Percentiles rank a stretch among this genome's conserved stretches.
Evolutionary conservation across 2,329 filamentous ascomycete genomes (phyloP).

Genomic region (Stagonosporopsis chrysanthemi): DNA sequence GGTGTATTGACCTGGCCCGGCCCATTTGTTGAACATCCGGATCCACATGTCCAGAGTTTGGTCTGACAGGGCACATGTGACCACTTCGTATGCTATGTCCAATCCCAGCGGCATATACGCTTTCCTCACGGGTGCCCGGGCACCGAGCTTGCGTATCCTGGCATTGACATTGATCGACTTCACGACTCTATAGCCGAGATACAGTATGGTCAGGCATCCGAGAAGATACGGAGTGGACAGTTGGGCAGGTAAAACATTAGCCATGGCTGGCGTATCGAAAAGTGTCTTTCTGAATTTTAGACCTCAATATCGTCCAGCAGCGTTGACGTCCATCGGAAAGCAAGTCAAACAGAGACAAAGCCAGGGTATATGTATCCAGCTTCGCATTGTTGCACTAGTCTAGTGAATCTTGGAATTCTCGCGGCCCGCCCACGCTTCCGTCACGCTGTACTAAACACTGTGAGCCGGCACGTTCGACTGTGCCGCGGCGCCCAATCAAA

Average conservation of each 20-base stretch:
- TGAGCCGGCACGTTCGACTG: background rate
- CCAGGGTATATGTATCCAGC: slow-evolving; percentile 14
- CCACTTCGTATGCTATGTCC: slow-evolving; percentile 67
- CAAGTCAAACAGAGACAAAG: background rate
- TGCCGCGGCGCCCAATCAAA: slow-evolving; percentile 8
- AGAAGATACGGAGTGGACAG: slow-evolving; percentile 35
- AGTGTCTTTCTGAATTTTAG: background rate
- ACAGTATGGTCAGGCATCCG: slow-evolving; percentile 29
- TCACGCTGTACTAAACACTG: background rate
- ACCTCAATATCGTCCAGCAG: background rate
- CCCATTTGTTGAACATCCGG: slow-evolving; percentile 55
- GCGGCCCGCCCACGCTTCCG: slow-evolving; percentile 1
- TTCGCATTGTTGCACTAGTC: slow-evolving; percentile 13
- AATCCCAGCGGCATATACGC: slow-evolving; percentile 61
- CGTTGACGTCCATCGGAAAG: background rate
- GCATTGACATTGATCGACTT: slow-evolving; percentile 40
- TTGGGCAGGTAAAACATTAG: slow-evolving; percentile 25
- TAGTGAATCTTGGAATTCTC: background rate
- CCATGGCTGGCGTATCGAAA: slow-evolving; percentile 28
- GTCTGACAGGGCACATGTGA: slow-evolving; percentile 62
- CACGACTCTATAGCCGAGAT: slow-evolving; percentile 27
- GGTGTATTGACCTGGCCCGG: slow-evolving; percentile 59
- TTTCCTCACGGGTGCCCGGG: slow-evolving; percentile 52
- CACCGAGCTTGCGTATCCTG: slow-evolving; percentile 53
- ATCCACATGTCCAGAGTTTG: slow-evolving; percentile 70